phyloP scores from a whole-genome alignment of 306 rosid genomes.

The Abrus pulchellus region DNA sequence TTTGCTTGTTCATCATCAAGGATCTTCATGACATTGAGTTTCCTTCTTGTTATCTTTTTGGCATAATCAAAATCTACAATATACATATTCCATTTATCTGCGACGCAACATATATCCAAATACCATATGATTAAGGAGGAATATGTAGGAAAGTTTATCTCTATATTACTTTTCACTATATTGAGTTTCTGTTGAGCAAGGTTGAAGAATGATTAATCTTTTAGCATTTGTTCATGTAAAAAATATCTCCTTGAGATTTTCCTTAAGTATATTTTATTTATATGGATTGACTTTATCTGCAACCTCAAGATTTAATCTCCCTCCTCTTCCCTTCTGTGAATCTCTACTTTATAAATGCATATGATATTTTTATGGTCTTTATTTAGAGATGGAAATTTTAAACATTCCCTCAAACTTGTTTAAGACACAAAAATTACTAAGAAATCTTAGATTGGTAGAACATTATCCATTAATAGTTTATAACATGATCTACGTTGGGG shows the following conservation, averaged over 20 bases:
- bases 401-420: background rate
- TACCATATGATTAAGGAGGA: slow-evolving; percentile 78
- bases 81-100: slow-evolving; percentile 71
- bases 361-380: slow-evolving; percentile 1
- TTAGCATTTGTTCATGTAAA: slow-evolving; percentile 33
- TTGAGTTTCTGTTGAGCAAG: slow-evolving; percentile 24
- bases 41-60: no score
- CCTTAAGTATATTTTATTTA: slow-evolving; percentile 14
- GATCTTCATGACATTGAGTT: no score
- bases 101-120: slow-evolving; percentile 94
- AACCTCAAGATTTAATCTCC: slow-evolving; percentile 12
- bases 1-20: no score
- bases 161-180: slow-evolving; percentile 29
- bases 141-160: slow-evolving; percentile 37
- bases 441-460: background rate
- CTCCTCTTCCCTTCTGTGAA: background rate
- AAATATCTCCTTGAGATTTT: slow-evolving; percentile 34
- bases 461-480: background rate
- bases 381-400: slow-evolving; percentile 1
- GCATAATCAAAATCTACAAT: no score
- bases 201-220: slow-evolving; percentile 23
- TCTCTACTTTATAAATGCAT: background rate
- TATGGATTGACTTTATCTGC: slow-evolving; percentile 12
- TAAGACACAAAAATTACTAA: background rate
- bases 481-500: background rate